phyloP scores from a whole-genome alignment of 176 grass and related monocot species.

The Eragrostis nindensis region DNA sequence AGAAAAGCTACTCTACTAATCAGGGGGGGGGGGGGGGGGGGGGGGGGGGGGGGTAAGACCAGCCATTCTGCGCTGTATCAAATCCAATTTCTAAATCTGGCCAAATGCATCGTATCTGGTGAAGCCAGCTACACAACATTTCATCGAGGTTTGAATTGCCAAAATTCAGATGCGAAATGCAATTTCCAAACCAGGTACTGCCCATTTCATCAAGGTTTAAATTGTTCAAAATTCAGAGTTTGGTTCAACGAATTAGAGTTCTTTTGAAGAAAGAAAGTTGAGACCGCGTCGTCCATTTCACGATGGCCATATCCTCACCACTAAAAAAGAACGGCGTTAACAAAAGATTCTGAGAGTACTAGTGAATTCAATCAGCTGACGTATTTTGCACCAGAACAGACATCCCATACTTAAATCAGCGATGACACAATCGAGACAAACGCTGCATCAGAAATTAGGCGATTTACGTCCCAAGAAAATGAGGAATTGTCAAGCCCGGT shows the following conservation, averaged over 20 bases:
- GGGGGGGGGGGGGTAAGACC: too few relatives aligned
- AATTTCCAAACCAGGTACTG: not conserved
- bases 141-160: not conserved
- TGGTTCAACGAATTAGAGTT: not conserved
- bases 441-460: constrained; percentile 26
- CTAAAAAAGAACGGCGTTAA: not conserved
- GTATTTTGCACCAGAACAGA: constrained; percentile 10
- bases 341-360: constrained; percentile 4
- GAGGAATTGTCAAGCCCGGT: not conserved
- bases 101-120: not conserved
- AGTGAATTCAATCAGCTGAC: constrained; percentile 14
- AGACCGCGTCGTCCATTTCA: not conserved
- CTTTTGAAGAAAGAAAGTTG: not conserved
- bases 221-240: not conserved
- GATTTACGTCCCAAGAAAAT: constrained; percentile 3
- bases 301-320: constrained; percentile 16
- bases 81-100: not conserved
- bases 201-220: constrained; percentile 2
- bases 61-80: not conserved
- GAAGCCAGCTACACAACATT: not conserved
- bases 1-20: not conserved
- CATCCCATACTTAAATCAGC: constrained; percentile 27
- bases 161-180: not conserved
- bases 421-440: constrained; percentile 23
- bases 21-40: too few relatives aligned